Evolutionary conservation across 192 early-diverging fungal genomes (phyloP).

Genomic region (Jimgerdemannia lactiflua): DNA sequence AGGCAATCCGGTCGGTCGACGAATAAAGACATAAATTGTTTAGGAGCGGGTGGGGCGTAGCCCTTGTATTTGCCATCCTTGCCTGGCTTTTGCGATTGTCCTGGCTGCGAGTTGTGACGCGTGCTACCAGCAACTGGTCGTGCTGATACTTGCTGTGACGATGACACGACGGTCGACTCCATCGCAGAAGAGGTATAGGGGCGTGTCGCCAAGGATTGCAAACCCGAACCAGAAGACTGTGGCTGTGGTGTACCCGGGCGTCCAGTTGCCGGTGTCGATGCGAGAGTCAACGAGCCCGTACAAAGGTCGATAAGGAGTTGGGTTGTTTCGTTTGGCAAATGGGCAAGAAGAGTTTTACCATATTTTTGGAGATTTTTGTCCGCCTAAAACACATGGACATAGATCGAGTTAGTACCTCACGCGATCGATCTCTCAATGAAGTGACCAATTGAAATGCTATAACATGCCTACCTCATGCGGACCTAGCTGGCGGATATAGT

Average conservation of each 20-base stretch:
- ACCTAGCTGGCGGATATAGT: slow-evolving; percentile 66
- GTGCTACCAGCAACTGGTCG: background rate
- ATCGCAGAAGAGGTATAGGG: background rate
- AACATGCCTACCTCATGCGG: slow-evolving; percentile 32
- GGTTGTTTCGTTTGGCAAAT: slow-evolving; percentile 51
- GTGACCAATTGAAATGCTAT: background rate
- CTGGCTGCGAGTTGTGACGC: background rate
- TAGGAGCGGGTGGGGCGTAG: slow-evolving; percentile 49
- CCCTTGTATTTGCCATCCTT: background rate
- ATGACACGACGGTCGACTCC: background rate
- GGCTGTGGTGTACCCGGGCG: background rate
- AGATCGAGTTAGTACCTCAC: background rate
- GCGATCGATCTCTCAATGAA: background rate
- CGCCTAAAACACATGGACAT: slow-evolving; percentile 23
- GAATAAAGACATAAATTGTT: slow-evolving; percentile 88
- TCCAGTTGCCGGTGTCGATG: background rate
- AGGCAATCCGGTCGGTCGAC: slow-evolving; percentile 81
- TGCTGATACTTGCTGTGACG: background rate
- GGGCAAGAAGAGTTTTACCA: slow-evolving; percentile 50
- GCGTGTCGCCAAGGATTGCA: background rate
- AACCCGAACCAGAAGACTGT: background rate
- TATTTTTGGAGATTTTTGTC: slow-evolving; percentile 57
- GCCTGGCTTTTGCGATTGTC: background rate
- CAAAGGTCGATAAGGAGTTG: slow-evolving; percentile 54
- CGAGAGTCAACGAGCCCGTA: slow-evolving; percentile 34